Evolutionary conservation across 768 basidiomycete species (phyloP).

Genomic region (Gymnopilus junonius): DNA sequence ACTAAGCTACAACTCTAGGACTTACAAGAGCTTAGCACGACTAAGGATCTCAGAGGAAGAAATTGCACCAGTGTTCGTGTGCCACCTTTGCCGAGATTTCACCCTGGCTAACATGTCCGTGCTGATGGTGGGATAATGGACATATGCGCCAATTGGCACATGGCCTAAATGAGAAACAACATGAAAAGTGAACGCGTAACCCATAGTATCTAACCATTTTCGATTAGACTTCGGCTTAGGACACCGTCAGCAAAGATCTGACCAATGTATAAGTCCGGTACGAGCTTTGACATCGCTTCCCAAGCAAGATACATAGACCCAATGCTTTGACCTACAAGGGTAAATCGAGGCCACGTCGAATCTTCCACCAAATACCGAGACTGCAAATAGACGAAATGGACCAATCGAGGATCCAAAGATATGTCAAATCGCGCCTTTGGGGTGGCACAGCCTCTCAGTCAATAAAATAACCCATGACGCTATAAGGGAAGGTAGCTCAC

Average conservation of each 20-base stretch:
- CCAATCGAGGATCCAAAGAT: slow-evolving; percentile 57
- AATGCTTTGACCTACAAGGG: slow-evolving; percentile 88
- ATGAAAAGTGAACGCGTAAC: slow-evolving; percentile 93
- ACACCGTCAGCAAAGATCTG: slow-evolving; percentile 19
- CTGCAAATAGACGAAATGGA: slow-evolving; percentile 84
- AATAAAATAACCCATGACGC: background rate
- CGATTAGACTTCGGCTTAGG: slow-evolving; percentile 9
- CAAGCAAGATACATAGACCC: slow-evolving; percentile 85
- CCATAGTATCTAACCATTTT: slow-evolving; percentile 84
- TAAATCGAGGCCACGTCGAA: slow-evolving; percentile 86
- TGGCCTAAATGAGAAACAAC: slow-evolving; percentile 64
- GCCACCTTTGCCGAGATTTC: slow-evolving; percentile 53
- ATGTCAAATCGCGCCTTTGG: slow-evolving; percentile 82
- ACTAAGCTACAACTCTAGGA: background rate
- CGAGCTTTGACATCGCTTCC: slow-evolving; percentile 78
- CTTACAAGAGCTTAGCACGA: slow-evolving; percentile 66
- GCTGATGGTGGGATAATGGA: slow-evolving; percentile 97
- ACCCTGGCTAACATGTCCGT: slow-evolving; percentile 92
- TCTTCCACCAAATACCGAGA: slow-evolving; percentile 79
- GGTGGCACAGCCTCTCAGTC: background rate
- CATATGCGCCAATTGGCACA: slow-evolving; percentile 85
- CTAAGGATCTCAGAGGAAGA: slow-evolving; percentile 61
- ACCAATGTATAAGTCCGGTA: slow-evolving; percentile 95
- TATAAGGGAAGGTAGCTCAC: slow-evolving; percentile 41
- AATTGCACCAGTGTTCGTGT: slow-evolving; percentile 64